Base-by-base conservation (phyloP, 1,284 basidiomycete species). In the Puccinia polysora region DNA sequence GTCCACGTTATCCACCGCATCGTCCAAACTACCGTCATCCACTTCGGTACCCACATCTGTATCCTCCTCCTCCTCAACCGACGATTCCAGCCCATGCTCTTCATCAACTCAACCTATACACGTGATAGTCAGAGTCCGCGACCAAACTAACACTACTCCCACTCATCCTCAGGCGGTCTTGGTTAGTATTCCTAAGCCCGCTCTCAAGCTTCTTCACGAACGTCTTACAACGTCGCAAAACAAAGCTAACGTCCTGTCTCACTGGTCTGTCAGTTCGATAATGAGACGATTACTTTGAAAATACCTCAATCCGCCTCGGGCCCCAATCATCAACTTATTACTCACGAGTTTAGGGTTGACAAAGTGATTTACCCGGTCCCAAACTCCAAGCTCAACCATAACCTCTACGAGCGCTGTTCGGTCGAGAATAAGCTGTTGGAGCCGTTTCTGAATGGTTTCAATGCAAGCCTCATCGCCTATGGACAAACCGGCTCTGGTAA, bases 401-500 rank as follows among this genome's bases (percentile, higher is more conserved):
- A 62, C 28, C 32, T 71, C 2, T 53, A 71, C 43, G 30, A 50
- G 43, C n/a, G 30, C 2, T 32, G 45, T 2, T 50, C 56, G 15
- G 32, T 40, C 28, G 47, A 47, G 12, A 50, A 20, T 3, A 49
- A 60, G 15, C 49, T 70, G 7, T 28, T 70, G n/a, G 20, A 50
- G 2, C 43, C 53, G 0, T 70, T 70, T 23, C n/a, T 70, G 1
- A 53, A 63, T 20, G 68, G 68, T 1, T 63, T 53, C 23, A 71
- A 71, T 53, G 40, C 59, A 0, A 53, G 58, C 23, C 40, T 71
- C 5, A 71, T 71, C 23, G 68, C 68, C 1, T 71, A 71, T 43
- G 59, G 68, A 4, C 68, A 71, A 47, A 71, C 68, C 0, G 45
- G 47, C 20, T 52, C 68, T 6, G 68, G 68, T 2, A 71, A 71